These are phyloP conservation scores for Exophiala mesophila DNA, from an alignment of 2,329 filamentous ascomycete genomes.

Conservation along the genomic window DNA sequence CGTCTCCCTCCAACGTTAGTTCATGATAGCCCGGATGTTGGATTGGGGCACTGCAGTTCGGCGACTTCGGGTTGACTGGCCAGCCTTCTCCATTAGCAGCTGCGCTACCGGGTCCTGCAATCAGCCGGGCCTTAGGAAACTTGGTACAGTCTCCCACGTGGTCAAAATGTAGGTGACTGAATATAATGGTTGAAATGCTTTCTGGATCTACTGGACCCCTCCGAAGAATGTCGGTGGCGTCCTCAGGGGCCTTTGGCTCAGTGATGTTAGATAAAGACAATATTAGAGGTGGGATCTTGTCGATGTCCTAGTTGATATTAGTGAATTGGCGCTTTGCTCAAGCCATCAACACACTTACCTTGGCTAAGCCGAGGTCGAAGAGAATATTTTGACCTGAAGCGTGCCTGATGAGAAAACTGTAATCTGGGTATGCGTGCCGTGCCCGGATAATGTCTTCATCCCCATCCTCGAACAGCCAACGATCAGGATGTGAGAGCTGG, in stretches of 20 bases:
- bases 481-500: not conserved
- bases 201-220: conserved; percentile 3
- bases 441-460: not conserved
- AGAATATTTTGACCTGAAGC: conserved; percentile 28
- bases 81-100: conserved; percentile 44
- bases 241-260: conserved; percentile 7
- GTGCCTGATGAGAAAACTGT: conserved; percentile 45
- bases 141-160: conserved; percentile 48
- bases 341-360: too few species aligned
- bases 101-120: conserved; percentile 53
- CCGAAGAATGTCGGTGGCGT: conserved; percentile 16
- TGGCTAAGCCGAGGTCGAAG: conserved; percentile 34
- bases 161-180: conserved; percentile 31
- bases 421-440: not conserved
- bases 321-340: conserved; percentile 5
- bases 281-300: not conserved
- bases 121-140: conserved; percentile 45
- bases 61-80: conserved; percentile 35
- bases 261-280: not conserved
- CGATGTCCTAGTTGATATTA: not conserved
- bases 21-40: conserved; percentile 32
- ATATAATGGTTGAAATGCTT: conserved; percentile 13
- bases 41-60: conserved; percentile 15
- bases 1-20: conserved; percentile 34
- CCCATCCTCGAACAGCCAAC: not conserved